Evolutionary conservation across 768 basidiomycete genomes (phyloP).

Genomic region (Tylopilus sp.): DNA sequence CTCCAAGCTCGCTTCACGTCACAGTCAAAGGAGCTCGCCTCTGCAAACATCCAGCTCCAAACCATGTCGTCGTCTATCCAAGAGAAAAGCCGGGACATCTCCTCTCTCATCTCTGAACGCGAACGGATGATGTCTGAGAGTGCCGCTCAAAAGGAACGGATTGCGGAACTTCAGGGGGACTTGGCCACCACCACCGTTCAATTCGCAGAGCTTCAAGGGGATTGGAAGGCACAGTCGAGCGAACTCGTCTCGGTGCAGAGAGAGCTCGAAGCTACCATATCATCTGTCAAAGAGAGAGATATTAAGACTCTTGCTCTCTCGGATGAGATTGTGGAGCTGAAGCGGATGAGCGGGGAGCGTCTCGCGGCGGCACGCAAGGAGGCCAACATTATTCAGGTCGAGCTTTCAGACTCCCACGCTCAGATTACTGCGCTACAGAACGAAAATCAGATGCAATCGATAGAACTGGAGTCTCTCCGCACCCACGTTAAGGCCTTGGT

Average conservation of each 20-base stretch:
- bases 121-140: neutral
- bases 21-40: slow-evolving; percentile 1
- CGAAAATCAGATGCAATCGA: neutral
- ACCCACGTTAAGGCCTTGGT: neutral
- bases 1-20: neutral
- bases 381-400: neutral
- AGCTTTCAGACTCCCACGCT: neutral
- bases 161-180: neutral
- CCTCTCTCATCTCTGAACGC: neutral
- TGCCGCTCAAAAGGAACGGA: neutral
- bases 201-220: neutral
- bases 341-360: neutral
- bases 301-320: neutral
- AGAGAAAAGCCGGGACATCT: neutral
- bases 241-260: neutral
- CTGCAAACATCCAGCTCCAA: neutral
- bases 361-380: neutral
- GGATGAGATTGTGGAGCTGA: neutral
- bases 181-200: neutral
- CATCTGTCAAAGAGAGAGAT: neutral
- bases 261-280: neutral
- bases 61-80: neutral
- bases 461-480: neutral
- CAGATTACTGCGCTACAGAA: neutral
- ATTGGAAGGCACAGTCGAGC: neutral